These are phyloP conservation scores for Chlorophyllum brunneum DNA, from an alignment of 768 basidiomycete genomes.

Conservation along the genomic window DNA sequence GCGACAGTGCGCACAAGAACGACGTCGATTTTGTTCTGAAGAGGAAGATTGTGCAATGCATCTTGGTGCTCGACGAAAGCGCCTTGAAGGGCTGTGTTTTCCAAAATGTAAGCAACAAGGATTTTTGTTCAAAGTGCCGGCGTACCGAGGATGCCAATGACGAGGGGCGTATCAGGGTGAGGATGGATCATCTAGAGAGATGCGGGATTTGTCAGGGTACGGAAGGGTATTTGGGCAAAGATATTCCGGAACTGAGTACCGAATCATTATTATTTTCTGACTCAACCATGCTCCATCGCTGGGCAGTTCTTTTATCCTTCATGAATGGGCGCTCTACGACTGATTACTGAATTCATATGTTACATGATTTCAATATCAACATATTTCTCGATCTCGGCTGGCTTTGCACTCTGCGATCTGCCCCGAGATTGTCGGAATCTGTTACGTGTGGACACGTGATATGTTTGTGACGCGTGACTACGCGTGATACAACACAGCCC, in stretches of 20 bases:
- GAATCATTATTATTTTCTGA: slow-evolving; percentile 1
- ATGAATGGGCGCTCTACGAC: too few species aligned
- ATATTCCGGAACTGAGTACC: neutral
- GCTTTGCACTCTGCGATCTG: neutral
- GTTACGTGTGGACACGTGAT: neutral
- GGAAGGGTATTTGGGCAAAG: neutral
- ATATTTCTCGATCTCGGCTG: neutral
- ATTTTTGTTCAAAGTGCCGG: neutral
- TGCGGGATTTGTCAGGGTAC: neutral
- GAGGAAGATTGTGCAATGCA: slow-evolving; percentile 56
- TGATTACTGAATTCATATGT: too few species aligned
- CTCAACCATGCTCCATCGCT: too few species aligned
- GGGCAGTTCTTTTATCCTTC: too few species aligned
- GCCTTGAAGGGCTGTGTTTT: slow-evolving; percentile 83
- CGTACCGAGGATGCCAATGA: slow-evolving; percentile 53
- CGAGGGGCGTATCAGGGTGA: slow-evolving; percentile 3
- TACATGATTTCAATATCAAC: too few species aligned
- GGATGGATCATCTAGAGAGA: neutral
- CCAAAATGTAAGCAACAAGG: slow-evolving; percentile 12
- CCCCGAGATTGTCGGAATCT: neutral
- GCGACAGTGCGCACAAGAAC: slow-evolving; percentile 66
- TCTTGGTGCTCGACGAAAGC: slow-evolving; percentile 87
- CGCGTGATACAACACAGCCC: slow-evolving; percentile 7
- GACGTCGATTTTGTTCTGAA: slow-evolving; percentile 40
- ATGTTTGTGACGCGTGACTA: slow-evolving; percentile 18